Percentiles rank a stretch among this genome's conserved stretches.
Conservation (phyloP, 805 yeast genomes). For the Kuraishia cidri region DNA sequence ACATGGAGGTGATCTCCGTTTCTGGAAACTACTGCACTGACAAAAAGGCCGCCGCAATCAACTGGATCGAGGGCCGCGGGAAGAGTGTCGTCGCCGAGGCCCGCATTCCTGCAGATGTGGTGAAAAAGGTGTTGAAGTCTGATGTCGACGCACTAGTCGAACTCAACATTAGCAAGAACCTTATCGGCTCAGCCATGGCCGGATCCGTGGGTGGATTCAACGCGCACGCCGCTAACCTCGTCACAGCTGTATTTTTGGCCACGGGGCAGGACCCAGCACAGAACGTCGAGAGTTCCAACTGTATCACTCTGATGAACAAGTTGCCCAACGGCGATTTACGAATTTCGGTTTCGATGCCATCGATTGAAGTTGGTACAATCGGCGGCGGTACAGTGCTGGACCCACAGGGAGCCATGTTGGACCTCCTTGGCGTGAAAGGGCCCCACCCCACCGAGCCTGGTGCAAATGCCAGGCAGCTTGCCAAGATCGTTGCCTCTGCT, state of each 20-base stretch:
- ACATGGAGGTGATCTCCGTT: constrained; percentile 86
- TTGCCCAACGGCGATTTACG: constrained; percentile 66
- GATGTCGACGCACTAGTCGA: constrained; percentile 90
- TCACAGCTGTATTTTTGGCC: constrained; percentile 90
- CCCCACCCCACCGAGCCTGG: constrained; percentile 95
- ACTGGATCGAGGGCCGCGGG: constrained; percentile 99
- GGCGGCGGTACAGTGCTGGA: constrained; percentile 98
- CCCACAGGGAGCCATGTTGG: constrained; percentile 96
- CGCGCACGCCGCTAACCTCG: constrained; percentile 96
- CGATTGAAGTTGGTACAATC: constrained; percentile 97
- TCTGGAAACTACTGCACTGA: constrained; percentile 98
- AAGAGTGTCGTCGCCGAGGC: constrained; percentile 97
- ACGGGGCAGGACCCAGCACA: constrained; percentile 99
- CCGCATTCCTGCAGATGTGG: constrained; percentile 74
- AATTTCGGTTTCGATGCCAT: constrained; percentile 98
- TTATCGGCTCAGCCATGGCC: constrained; percentile 97
- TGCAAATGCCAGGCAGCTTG: constrained; percentile 87
- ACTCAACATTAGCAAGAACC: constrained; percentile 79
- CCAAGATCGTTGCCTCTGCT: constrained; percentile 86
- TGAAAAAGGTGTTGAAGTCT: constrained; percentile 76
- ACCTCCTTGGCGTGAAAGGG: constrained; percentile 88
- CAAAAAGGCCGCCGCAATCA: constrained; percentile 95
- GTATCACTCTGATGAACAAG: constrained; percentile 92
- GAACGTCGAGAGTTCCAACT: constrained; percentile 94
- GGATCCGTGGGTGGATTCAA: constrained; percentile 97